A percentile compares a stretch with the other conserved stretches of the same genome.
Conservation (phyloP, 1,284 basidiomycete genomes). For the Ganoderma multipileum region DNA sequence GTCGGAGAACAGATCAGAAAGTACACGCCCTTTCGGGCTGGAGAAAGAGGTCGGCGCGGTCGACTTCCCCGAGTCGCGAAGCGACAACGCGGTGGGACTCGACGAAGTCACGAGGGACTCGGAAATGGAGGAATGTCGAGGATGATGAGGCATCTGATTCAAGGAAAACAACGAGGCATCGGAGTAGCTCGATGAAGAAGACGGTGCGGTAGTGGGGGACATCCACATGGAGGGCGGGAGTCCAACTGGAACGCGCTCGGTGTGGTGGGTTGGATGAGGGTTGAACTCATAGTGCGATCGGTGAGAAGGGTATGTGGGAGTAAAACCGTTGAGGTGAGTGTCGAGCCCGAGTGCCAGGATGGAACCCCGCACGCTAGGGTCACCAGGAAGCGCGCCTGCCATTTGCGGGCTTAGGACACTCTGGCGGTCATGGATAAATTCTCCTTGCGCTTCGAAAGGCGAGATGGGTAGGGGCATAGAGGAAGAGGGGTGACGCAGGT, state of each 20-base stretch:
- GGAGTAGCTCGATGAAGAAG: slow-evolving; percentile 48
- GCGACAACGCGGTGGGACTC: slow-evolving; percentile 38
- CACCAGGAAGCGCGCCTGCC: slow-evolving; percentile 25
- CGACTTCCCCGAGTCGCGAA: slow-evolving; percentile 36
- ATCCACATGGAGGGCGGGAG: slow-evolving; percentile 83
- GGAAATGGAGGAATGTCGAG: slow-evolving; percentile 36
- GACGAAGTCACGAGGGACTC: slow-evolving; percentile 37
- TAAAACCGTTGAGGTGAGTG: slow-evolving; percentile 28
- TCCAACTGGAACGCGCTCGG: slow-evolving; percentile 59
- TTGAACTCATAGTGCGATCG: slow-evolving; percentile 28
- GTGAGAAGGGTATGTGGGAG: slow-evolving; percentile 27
- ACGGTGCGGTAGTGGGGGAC: slow-evolving; percentile 66
- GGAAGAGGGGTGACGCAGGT: slow-evolving; percentile 34
- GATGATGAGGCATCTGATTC: slow-evolving; percentile 35
- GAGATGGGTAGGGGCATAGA: slow-evolving; percentile 31
- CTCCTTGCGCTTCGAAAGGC: slow-evolving; percentile 30
- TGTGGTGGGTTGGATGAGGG: slow-evolving; percentile 23
- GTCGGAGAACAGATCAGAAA: slow-evolving; percentile 77
- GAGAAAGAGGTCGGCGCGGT: slow-evolving; percentile 40
- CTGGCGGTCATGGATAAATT: slow-evolving; percentile 31
- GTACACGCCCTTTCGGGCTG: slow-evolving; percentile 48
- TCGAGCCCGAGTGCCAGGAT: slow-evolving; percentile 27
- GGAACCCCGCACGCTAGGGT: slow-evolving; percentile 25
- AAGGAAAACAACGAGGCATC: slow-evolving; percentile 44
- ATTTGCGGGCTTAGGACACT: slow-evolving; percentile 34